Base-by-base conservation (phyloP, 2,329 filamentous ascomycete genomes). In the Colletotrichum chrysophilum region DNA sequence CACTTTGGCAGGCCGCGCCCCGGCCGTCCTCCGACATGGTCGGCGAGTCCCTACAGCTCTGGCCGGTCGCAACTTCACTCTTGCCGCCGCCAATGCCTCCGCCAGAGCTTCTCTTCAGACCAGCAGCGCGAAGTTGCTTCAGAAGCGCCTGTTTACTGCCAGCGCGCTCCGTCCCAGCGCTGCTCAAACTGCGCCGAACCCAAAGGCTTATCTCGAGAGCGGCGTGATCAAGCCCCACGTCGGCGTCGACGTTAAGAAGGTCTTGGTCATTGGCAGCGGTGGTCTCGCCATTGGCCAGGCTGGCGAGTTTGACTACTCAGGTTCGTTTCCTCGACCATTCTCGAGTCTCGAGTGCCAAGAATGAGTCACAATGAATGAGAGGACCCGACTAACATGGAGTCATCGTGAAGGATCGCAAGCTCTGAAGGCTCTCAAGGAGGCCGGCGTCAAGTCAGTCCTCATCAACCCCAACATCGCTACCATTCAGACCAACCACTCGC, bases 381-480 rank as follows among this genome's bases (percentile, higher is more conserved):
- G 32, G 36, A 74, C 16, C 56, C 71, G n/a, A 52, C 67, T 76
- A 72, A 75, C 75, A 77, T 52, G 61, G 75, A 84, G 77, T 48
- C 38, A 18, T 60, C 68, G 70, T 78, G 82, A 82, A 98, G 96
- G 97, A 78, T 96, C 96, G 7, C 97, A 98, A 89, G 97, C 97
- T 70, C 90, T 99, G 78, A 98, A 98, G 88, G 97, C 97, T 52
- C 90, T 99, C 77, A 98, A 98, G 87, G 96, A 98, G 88, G 96
- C 96, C 78, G 95, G 95, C 77, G 95, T 98, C 76, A 88, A 93
- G 79, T 98, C 96, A 12, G 94, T 98, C 71, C 92, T 98, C 78
- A 96, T 98, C 85, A 98, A 98, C 87, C 96, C 96, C 81, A 98
- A 98, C 85, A 98, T 98, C 84, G 96, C 96, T 76, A 98, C 97